phyloP scores from a whole-genome alignment of 2,329 filamentous ascomycete genomes.

The Fusarium chlamydosporum region DNA sequence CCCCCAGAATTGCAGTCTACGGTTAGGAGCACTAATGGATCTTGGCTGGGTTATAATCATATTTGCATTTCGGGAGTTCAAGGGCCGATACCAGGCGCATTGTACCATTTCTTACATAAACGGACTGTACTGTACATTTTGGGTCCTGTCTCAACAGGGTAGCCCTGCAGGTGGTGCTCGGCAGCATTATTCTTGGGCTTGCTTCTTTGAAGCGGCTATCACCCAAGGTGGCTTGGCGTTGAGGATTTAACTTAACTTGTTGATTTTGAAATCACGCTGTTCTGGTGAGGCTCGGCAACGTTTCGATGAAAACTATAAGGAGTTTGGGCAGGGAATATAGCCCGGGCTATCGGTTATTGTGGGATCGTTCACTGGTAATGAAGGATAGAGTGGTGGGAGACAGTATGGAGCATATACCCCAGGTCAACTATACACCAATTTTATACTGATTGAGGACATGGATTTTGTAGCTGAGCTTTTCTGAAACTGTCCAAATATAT shows the following conservation, averaged over 20 bases:
- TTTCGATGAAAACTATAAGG: not conserved
- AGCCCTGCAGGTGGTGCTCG: conserved; percentile 8
- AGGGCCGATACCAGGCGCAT: conserved; percentile 44
- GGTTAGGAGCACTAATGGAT: conserved; percentile 46
- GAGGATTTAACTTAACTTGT: conserved; percentile 8
- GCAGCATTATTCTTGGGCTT: conserved; percentile 20
- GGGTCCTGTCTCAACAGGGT: conserved; percentile 14
- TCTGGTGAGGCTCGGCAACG: not conserved
- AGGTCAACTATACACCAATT: conserved; percentile 11
- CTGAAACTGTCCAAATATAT: not conserved
- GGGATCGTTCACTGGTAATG: not conserved
- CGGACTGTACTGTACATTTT: conserved; percentile 26
- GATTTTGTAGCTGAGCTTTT: not conserved
- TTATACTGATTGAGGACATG: not conserved
- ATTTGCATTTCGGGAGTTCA: conserved; percentile 47
- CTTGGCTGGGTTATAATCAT: conserved; percentile 42
- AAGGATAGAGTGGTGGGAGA: conserved; percentile 4
- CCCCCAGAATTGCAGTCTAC: conserved; percentile 37
- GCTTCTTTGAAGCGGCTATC: conserved; percentile 3
- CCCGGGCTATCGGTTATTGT: not conserved
- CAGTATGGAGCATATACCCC: conserved; percentile 18
- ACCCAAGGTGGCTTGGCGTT: conserved; percentile 28
- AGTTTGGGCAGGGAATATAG: not conserved
- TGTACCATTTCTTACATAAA: conserved; percentile 46
- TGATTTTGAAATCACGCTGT: conserved; percentile 11